Percentiles rank a stretch among this genome's conserved stretches.
These are phyloP conservation scores for Salix brachista DNA, from an alignment of 345 rosid genomes.

Conservation along the genomic window DNA sequence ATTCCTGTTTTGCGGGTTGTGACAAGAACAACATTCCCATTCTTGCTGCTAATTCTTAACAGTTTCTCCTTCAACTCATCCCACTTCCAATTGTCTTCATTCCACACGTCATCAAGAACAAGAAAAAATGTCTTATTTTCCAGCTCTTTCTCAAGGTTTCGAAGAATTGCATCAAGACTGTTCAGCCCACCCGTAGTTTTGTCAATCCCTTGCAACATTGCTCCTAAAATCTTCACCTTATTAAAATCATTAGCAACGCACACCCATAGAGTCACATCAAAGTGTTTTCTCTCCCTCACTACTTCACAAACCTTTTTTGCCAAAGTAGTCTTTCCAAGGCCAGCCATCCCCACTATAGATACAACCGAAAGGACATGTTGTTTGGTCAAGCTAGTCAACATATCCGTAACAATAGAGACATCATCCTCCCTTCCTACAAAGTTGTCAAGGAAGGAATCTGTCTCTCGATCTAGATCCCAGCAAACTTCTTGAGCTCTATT, in stretches of 20 bases:
- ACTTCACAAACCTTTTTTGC: slow-evolving; percentile 7
- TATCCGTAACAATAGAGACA: neutral
- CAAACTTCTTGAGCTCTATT: no score
- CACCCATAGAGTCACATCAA: slow-evolving; percentile 8
- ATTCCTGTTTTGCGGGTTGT: slow-evolving; percentile 20
- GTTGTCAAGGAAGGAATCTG: neutral
- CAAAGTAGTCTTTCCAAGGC: slow-evolving; percentile 28
- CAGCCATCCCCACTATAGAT: slow-evolving; percentile 24
- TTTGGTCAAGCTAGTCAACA: neutral
- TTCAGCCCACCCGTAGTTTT: no score
- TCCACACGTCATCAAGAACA: slow-evolving; percentile 28
- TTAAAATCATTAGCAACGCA: slow-evolving; percentile 11
- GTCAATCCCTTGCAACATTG: neutral
- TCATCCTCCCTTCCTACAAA: slow-evolving; percentile 19
- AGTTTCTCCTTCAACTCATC: slow-evolving; percentile 3
- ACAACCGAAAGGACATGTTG: neutral
- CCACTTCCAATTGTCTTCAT: neutral
- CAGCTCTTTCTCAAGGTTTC: neutral
- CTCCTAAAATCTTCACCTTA: neutral
- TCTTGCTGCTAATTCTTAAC: neutral
- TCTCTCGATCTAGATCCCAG: neutral
- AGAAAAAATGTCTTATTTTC: slow-evolving; percentile 7
- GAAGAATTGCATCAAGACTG: no score
- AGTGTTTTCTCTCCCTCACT: neutral
- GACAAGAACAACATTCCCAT: slow-evolving; percentile 5